Conservation (phyloP, 306 rosid genomes). For the Phaseolus lunatus region DNA sequence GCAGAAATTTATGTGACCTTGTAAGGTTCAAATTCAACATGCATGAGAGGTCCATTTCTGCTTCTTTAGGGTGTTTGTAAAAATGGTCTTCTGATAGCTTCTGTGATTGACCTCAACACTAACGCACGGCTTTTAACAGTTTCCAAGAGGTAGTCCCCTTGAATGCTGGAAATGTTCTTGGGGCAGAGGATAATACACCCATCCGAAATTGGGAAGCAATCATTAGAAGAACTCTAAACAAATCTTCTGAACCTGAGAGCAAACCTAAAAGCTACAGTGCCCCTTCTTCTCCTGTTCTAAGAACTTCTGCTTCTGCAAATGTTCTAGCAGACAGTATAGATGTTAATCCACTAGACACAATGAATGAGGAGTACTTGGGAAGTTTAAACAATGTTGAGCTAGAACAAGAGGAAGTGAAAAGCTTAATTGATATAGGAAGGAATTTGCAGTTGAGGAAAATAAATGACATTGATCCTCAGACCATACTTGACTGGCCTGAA, state of each 20-base stretch:
- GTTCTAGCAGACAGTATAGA: constrained; percentile 54
- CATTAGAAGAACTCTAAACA: constrained; percentile 81
- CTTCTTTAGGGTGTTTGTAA: constrained; percentile 16
- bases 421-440: constrained; percentile 46
- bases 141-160: constrained; percentile 96
- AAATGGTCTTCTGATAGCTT: constrained; percentile 39
- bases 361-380: constrained; percentile 46
- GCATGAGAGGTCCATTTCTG: not conserved
- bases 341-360: constrained; percentile 50
- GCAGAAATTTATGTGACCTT: not conserved
- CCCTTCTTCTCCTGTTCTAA: constrained; percentile 75
- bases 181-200: constrained; percentile 88
- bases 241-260: constrained; percentile 62
- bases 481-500: constrained; percentile 87
- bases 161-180: constrained; percentile 93
- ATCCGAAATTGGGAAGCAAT: constrained; percentile 91
- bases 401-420: constrained; percentile 51
- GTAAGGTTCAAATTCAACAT: not conserved
- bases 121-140: constrained; percentile 63
- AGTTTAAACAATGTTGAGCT: constrained; percentile 41
- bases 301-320: constrained; percentile 60
- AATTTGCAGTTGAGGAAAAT: constrained; percentile 58
- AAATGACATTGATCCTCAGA: constrained; percentile 63
- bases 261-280: constrained; percentile 76
- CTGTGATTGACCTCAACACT: no score